Percentiles rank a stretch among this genome's conserved stretches.
phyloP scores from a whole-genome alignment of 306 rosid species.

The Vigna nakashimae region DNA sequence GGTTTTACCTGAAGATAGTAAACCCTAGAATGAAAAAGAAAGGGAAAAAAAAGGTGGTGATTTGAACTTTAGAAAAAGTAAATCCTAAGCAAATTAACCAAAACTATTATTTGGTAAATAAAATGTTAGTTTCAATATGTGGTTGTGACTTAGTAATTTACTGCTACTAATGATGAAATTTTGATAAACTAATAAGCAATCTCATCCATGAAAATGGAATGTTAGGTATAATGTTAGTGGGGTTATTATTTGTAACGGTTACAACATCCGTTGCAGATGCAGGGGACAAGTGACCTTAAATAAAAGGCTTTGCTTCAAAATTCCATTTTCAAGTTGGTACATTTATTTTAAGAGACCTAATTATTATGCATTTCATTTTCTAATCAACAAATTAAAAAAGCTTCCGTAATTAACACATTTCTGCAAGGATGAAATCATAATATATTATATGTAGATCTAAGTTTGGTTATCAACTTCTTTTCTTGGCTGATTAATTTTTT shows the following conservation, averaged over 20 bases:
- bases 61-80: slow-evolving; percentile 16
- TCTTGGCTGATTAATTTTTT: neutral
- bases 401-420: neutral
- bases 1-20: neutral
- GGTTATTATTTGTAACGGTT: slow-evolving; percentile 3
- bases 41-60: neutral
- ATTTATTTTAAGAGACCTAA: neutral
- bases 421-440: neutral
- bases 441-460: slow-evolving; percentile 2
- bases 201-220: slow-evolving; percentile 26
- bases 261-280: slow-evolving; percentile 32
- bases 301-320: slow-evolving; percentile 27
- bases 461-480: neutral
- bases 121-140: neutral
- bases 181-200: slow-evolving; percentile 9
- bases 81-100: slow-evolving; percentile 15
- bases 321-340: neutral
- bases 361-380: neutral
- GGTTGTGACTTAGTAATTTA: slow-evolving; percentile 3
- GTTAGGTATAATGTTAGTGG: slow-evolving; percentile 34
- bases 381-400: neutral
- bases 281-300: slow-evolving; percentile 22
- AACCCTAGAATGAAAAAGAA: neutral
- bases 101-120: neutral
- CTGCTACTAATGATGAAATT: slow-evolving; percentile 28